phyloP scores from a whole-genome alignment of 768 basidiomycete genomes.

The Trametes sanguinea region DNA sequence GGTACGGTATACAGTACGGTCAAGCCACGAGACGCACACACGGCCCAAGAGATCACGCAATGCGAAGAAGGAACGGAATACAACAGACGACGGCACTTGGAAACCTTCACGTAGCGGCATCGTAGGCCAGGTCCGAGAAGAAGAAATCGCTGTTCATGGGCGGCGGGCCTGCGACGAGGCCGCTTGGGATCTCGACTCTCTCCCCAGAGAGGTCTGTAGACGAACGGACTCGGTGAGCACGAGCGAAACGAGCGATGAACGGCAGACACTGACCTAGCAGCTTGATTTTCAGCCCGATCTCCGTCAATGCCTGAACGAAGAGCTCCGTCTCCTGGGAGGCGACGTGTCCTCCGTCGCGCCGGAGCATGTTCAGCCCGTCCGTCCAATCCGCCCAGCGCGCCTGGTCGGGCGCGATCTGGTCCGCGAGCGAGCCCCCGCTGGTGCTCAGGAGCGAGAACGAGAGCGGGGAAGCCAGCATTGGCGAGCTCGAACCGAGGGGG shows the following conservation, averaged over 20 bases:
- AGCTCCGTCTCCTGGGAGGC: slow-evolving; percentile 83
- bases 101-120: slow-evolving; percentile 12
- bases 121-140: slow-evolving; percentile 63
- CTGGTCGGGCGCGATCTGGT: slow-evolving; percentile 73
- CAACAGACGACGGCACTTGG: background rate
- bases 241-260: background rate
- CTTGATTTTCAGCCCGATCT: slow-evolving; percentile 91
- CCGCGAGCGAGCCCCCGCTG: slow-evolving; percentile 71
- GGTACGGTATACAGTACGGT: background rate
- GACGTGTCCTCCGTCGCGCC: slow-evolving; percentile 80
- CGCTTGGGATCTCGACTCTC: slow-evolving; percentile 85
- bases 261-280: slow-evolving; percentile 61
- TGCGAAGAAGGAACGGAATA: background rate
- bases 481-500: slow-evolving; percentile 55
- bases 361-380: slow-evolving; percentile 87
- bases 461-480: slow-evolving; percentile 61
- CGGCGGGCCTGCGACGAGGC: slow-evolving; percentile 74
- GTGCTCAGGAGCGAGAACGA: slow-evolving; percentile 74
- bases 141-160: slow-evolving; percentile 83
- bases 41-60: background rate
- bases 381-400: slow-evolving; percentile 93
- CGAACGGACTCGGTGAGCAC: background rate
- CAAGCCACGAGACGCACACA: background rate
- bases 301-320: slow-evolving; percentile 84
- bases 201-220: slow-evolving; percentile 80